Evolutionary conservation across 2,329 filamentous ascomycete species (phyloP).

Genomic region (Aspergillus oerlinghausenensis): DNA sequence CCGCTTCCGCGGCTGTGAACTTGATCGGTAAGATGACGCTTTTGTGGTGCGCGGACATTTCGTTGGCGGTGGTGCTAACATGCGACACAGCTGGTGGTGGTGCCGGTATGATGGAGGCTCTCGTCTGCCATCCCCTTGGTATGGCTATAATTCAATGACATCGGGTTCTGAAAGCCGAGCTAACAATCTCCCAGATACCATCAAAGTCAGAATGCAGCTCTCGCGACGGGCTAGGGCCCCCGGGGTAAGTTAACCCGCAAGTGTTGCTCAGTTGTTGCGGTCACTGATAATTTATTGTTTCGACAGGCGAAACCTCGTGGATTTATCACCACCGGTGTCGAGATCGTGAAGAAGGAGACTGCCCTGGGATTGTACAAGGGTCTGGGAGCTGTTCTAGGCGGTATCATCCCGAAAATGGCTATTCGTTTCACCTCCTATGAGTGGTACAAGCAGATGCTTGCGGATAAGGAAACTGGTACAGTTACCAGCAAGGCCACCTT

Average conservation of each 20-base stretch:
- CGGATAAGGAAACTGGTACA: slow-evolving; percentile 61
- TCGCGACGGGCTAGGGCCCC: slow-evolving; percentile 78
- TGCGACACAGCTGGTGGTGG: slow-evolving; percentile 72
- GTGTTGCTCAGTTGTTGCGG: background rate
- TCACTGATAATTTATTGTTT: slow-evolving; percentile 8
- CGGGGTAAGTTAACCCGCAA: slow-evolving; percentile 52
- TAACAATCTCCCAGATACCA: slow-evolving; percentile 62
- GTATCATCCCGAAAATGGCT: slow-evolving; percentile 98
- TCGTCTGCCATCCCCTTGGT: slow-evolving; percentile 92
- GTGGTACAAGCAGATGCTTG: slow-evolving; percentile 80
- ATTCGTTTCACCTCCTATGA: slow-evolving; percentile 98
- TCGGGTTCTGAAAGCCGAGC: slow-evolving; percentile 8
- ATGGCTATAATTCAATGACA: slow-evolving; percentile 27
- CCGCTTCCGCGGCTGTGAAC: slow-evolving; percentile 82
- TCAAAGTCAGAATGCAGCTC: slow-evolving; percentile 99
- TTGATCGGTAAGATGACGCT: slow-evolving; percentile 65
- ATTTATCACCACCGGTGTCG: slow-evolving; percentile 77
- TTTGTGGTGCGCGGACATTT: background rate
- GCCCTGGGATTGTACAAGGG: slow-evolving; percentile 95
- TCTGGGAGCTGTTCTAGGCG: slow-evolving; percentile 90
- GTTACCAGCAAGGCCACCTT: slow-evolving; percentile 71
- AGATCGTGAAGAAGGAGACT: slow-evolving; percentile 87
- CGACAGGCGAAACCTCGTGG: slow-evolving; percentile 67
- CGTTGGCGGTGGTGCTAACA: slow-evolving; percentile 15
- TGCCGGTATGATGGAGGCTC: slow-evolving; percentile 98